phyloP scores from a whole-genome alignment of 495 filamentous ascomycete genomes.

The Podospora anserina region DNA sequence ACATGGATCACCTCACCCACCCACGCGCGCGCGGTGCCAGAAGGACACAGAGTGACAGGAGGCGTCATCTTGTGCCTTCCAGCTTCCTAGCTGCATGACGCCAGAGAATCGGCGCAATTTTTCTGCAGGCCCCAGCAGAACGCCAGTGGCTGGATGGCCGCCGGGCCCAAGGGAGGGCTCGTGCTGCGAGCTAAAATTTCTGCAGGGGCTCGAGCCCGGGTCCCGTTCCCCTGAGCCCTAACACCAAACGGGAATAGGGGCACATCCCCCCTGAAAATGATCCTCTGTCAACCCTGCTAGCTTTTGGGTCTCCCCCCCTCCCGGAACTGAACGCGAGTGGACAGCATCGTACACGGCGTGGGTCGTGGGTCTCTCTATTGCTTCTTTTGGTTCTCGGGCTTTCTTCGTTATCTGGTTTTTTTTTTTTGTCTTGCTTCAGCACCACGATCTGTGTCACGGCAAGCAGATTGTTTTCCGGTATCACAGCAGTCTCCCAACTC shows the following conservation, averaged over 20 bases:
- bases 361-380: neutral
- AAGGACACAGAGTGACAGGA: constrained; percentile 1
- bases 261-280: neutral
- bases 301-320: neutral
- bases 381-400: neutral
- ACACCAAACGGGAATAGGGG: constrained; percentile 1
- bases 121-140: constrained; percentile 8
- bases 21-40: neutral
- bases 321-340: neutral
- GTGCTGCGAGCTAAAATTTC: constrained; percentile 11
- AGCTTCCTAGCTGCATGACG: constrained; percentile 28
- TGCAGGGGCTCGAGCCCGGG: constrained; percentile 9
- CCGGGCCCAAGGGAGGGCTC: neutral
- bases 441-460: neutral
- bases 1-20: neutral
- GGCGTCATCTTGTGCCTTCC: constrained; percentile 16
- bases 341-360: neutral
- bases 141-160: constrained; percentile 4
- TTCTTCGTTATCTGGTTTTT: neutral
- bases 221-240: constrained; percentile 9
- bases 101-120: constrained; percentile 24
- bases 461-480: neutral
- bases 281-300: neutral
- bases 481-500: neutral
- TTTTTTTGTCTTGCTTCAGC: neutral